These are phyloP conservation scores for Scheffersomyces illinoinensis DNA, from an alignment of 1,139 yeast genomes.

Conservation along the genomic window DNA sequence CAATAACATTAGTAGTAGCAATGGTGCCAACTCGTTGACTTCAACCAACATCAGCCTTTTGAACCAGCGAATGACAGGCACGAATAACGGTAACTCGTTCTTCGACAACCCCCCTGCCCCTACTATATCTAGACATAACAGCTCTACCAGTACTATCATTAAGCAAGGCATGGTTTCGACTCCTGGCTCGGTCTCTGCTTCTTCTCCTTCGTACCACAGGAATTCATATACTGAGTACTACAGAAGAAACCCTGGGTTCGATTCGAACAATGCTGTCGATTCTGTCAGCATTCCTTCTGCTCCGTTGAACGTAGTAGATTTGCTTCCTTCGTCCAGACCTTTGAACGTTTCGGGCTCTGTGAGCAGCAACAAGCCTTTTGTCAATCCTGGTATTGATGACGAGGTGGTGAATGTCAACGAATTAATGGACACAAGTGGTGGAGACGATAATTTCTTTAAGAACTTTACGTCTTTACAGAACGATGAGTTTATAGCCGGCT, in stretches of 20 bases:
- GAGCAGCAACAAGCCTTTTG: neutral
- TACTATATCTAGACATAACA: constrained; percentile 14
- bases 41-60: constrained; percentile 28
- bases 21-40: constrained; percentile 22
- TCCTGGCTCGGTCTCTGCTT: constrained; percentile 25
- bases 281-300: constrained; percentile 16
- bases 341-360: neutral
- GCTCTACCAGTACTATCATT: constrained; percentile 10
- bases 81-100: constrained; percentile 19
- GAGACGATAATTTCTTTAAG: constrained; percentile 22
- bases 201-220: constrained; percentile 2
- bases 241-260: neutral
- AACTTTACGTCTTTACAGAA: constrained; percentile 19
- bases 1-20: constrained; percentile 1
- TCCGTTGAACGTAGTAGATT: constrained; percentile 21
- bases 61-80: constrained; percentile 23
- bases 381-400: neutral
- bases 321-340: constrained; percentile 16
- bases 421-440: constrained; percentile 15
- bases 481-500: constrained; percentile 6
- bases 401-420: constrained; percentile 4
- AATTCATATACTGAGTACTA: constrained; percentile 7
- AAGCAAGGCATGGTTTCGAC: constrained; percentile 15
- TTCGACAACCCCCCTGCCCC: constrained; percentile 24
- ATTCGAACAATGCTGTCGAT: neutral